These are phyloP conservation scores for Lentinula boryana DNA, from an alignment of 768 basidiomycete genomes.

Conservation along the genomic window DNA sequence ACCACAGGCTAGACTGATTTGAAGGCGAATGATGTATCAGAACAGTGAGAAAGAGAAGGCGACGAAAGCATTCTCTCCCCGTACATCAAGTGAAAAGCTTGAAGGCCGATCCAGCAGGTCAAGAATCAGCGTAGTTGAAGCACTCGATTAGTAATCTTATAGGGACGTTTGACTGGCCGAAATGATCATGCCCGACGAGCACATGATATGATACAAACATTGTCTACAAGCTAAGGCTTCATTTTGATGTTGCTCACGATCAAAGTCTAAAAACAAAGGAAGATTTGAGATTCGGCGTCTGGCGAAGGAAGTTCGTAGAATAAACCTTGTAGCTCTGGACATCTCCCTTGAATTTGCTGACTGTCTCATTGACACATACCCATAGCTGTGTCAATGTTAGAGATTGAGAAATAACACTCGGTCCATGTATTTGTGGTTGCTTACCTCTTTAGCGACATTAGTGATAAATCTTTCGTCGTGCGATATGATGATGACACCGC, in stretches of 20 bases:
- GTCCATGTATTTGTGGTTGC: slow-evolving; percentile 10
- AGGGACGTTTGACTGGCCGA: background rate
- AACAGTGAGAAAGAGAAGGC: no score
- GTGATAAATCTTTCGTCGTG: slow-evolving; percentile 97
- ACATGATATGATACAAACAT: background rate
- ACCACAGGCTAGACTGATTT: no score
- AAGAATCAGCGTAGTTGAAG: no score
- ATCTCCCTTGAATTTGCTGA: slow-evolving; percentile 82
- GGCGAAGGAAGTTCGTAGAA: background rate
- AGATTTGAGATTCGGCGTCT: background rate
- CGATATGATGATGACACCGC: slow-evolving; percentile 88
- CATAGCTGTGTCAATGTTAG: slow-evolving; percentile 53
- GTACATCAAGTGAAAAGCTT: no score
- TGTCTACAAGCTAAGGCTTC: slow-evolving; percentile 11
- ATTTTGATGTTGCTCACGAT: slow-evolving; percentile 19
- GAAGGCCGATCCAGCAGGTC: no score
- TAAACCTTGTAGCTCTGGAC: slow-evolving; percentile 87
- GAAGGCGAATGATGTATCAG: no score
- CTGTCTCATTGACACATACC: slow-evolving; percentile 85
- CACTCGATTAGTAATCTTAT: no score
- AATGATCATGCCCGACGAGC: background rate
- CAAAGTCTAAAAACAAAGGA: slow-evolving; percentile 12
- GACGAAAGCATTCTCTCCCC: no score
- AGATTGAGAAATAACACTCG: slow-evolving; percentile 4
- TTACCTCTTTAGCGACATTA: slow-evolving; percentile 76